phyloP scores from a whole-genome alignment of 2,329 filamentous ascomycete genomes.

The Aspergillus pseudoglaucus region DNA sequence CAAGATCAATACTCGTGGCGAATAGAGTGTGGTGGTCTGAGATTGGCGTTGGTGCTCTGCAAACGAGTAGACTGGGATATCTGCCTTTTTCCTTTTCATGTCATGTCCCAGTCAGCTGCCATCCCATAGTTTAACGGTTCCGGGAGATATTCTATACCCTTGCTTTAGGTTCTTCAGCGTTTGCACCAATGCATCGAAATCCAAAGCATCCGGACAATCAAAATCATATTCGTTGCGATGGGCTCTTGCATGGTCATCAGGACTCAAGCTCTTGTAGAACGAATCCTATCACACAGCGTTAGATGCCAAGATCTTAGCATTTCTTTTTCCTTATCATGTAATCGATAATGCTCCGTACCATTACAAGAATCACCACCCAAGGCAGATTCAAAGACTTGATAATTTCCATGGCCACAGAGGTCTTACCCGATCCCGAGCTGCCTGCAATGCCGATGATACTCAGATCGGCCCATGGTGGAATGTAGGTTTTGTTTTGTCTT shows the following conservation, averaged over 20 bases:
- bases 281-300: constrained; percentile 61
- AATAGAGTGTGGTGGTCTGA: constrained; percentile 84
- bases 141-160: constrained; percentile 56
- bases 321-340: constrained; percentile 6
- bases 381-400: constrained; percentile 83
- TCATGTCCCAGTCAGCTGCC: neutral
- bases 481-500: constrained; percentile 81
- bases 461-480: constrained; percentile 90
- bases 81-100: constrained; percentile 48
- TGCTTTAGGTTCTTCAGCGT: constrained; percentile 77
- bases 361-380: constrained; percentile 96
- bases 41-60: constrained; percentile 75
- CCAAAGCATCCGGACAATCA: constrained; percentile 86
- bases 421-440: constrained; percentile 92
- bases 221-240: constrained; percentile 94
- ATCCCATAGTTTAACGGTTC: neutral
- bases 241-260: constrained; percentile 70
- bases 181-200: constrained; percentile 83
- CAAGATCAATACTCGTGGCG: constrained; percentile 87
- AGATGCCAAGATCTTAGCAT: constrained; percentile 5
- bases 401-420: constrained; percentile 85
- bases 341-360: constrained; percentile 52
- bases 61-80: constrained; percentile 94
- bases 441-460: constrained; percentile 96
- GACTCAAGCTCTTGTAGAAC: constrained; percentile 85